Evolutionary conservation across 2,329 filamentous ascomycete species (phyloP).

Genomic region (Dothistroma septosporum): DNA sequence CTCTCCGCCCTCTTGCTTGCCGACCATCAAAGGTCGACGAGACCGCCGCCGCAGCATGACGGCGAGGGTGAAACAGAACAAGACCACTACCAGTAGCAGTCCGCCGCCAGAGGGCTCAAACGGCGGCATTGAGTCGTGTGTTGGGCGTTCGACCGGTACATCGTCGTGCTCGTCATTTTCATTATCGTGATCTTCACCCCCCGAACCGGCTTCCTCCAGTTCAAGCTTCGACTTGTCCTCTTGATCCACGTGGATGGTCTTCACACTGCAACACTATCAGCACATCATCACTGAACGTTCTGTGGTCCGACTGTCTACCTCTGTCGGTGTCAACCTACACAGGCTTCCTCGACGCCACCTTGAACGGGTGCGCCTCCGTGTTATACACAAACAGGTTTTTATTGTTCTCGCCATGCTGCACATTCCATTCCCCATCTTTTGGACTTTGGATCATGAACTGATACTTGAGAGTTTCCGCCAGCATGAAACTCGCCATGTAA

Average conservation of each 20-base stretch:
- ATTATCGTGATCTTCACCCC: background rate
- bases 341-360: slow-evolving; percentile 7
- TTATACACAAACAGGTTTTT: slow-evolving; percentile 7
- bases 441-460: slow-evolving; percentile 61
- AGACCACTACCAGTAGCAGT: background rate
- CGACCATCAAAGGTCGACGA: background rate
- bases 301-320: background rate
- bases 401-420: slow-evolving; percentile 9
- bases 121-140: background rate
- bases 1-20: background rate
- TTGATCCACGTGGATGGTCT: background rate
- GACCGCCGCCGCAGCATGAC: background rate
- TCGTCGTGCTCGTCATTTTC: background rate
- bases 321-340: background rate
- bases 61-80: background rate
- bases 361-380: slow-evolving; percentile 8
- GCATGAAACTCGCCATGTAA: slow-evolving; percentile 70
- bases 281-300: background rate
- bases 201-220: background rate
- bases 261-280: background rate
- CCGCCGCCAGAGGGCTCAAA: background rate
- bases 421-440: slow-evolving; percentile 45
- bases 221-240: background rate
- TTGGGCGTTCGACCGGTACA: background rate
- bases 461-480: slow-evolving; percentile 85